Base-by-base conservation (phyloP, 1,139 yeast species). In the Magnusiomyces fungicola region DNA sequence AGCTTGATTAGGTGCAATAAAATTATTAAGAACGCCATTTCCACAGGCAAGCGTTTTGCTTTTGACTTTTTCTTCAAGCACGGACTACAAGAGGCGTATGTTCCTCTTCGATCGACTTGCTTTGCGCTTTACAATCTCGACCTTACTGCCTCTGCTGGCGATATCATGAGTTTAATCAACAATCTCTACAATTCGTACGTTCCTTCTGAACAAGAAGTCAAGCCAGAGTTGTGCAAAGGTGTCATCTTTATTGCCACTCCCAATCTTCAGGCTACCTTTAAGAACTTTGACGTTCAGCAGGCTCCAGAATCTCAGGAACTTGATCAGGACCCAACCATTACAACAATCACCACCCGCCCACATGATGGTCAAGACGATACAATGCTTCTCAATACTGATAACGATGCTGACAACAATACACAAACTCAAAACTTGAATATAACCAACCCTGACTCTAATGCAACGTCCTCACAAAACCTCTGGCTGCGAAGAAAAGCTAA, bases 401-500 rank as follows among this genome's bases (percentile, higher is more conserved):
- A 32, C 34, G 5, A 32, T 4, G 22, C 16, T 14, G 30, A 39
- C 21, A 39, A 39, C 18, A 22, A 23, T 23, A 22, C 30, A 14
- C 27, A 38, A 24, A 38, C 30, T 7, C 30, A 38, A 38, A 21
- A 38, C 9, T 4, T 33, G 7, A 12, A 22, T 9, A n/a, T 38
- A 16, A 3, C 19, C 19, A 34, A 34, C 12, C 30, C 30, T 7
- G 7, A 7, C 30, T 27, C 30, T 34, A 23, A 18, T 34, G 4
- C 34, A 5, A 4, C 7, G 16, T 30, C 42, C 23, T 33, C 47
- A 6, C 38, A 39, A 24, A 48, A 32, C 34, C 43, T 50, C 7
- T 50, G 49, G 45, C 46, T 39, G 32, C 48, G 52, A 21, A 40
- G 52, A 10, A 50, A 50, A 36, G 50, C 50, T 33, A 50, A 50